These are phyloP conservation scores for Elongisporangium undulatum DNA, from an alignment of 352 stramenopile genomes.

Conservation along the genomic window DNA sequence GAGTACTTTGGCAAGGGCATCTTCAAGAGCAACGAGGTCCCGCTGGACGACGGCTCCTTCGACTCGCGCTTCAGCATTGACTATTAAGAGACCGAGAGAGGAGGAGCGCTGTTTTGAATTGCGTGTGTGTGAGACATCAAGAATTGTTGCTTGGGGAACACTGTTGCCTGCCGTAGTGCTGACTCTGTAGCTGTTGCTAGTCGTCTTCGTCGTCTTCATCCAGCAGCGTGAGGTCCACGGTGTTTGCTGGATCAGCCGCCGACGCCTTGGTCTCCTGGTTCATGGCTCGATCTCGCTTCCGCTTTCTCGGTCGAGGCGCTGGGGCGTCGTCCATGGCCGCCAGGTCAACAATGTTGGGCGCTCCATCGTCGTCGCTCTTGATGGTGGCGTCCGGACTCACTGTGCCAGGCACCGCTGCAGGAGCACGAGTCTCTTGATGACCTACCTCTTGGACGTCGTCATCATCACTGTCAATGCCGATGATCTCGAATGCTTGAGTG, in stretches of 20 bases:
- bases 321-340: conserved; percentile 9
- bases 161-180: background rate
- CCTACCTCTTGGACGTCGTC: conserved; percentile 14
- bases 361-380: background rate
- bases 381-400: background rate
- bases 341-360: conserved; percentile 10
- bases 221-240: conserved; percentile 27
- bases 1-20: conserved; percentile 93
- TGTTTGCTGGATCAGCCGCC: conserved; percentile 2
- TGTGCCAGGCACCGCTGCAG: background rate
- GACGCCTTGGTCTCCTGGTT: background rate
- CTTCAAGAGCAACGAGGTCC: conserved; percentile 78
- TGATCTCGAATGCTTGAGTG: conserved; percentile 22
- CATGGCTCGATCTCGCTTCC: background rate
- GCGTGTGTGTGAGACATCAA: conserved; percentile 4
- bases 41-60: conserved; percentile 60
- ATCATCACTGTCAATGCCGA: conserved; percentile 42
- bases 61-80: conserved; percentile 82
- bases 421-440: background rate
- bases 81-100: conserved; percentile 57
- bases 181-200: conserved; percentile 5
- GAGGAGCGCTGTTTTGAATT: background rate
- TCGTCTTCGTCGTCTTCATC: conserved; percentile 6
- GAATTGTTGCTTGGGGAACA: background rate
- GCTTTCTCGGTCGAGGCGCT: background rate